Percentiles rank a stretch among this genome's conserved stretches.
Conservation (phyloP, 2,329 filamentous ascomycete species). For the Aureobasidium namibiae region DNA sequence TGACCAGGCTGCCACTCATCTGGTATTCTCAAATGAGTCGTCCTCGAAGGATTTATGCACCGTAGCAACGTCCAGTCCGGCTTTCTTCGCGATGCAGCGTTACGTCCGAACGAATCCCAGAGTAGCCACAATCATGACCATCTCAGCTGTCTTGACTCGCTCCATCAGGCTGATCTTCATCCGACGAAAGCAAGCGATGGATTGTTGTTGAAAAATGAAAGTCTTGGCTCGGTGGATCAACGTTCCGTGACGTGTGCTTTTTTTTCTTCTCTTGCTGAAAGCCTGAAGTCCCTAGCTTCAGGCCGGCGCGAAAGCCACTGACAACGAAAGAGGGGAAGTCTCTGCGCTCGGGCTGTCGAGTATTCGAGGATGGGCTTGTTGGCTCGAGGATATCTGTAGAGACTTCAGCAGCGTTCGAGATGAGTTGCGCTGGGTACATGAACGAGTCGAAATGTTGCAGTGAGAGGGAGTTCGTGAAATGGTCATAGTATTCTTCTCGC, state of each 20-base stretch:
- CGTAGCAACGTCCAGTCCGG: background rate
- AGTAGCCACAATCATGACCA: background rate
- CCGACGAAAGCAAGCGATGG: background rate
- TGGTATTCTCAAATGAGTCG: background rate
- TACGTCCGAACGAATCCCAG: background rate
- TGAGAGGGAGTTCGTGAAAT: background rate
- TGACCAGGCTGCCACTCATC: background rate
- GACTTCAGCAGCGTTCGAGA: background rate
- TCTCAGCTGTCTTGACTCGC: background rate
- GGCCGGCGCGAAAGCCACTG: background rate
- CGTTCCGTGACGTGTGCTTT: background rate
- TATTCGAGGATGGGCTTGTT: background rate
- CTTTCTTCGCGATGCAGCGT: background rate
- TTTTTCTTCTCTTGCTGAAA: background rate
- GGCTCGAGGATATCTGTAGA: background rate
- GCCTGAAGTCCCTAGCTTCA: background rate
- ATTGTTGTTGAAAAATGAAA: background rate
- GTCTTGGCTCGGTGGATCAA: background rate
- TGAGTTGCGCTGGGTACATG: background rate
- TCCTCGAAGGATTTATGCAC: background rate
- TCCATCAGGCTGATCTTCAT: background rate
- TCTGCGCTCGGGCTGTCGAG: background rate
- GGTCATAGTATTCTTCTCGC: constrained; percentile 4
- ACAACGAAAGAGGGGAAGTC: background rate
- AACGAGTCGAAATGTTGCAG: background rate